Percentiles rank a stretch among this genome's conserved stretches.
Conservation (phyloP, 805 yeast genomes). For the Candida anglica region DNA sequence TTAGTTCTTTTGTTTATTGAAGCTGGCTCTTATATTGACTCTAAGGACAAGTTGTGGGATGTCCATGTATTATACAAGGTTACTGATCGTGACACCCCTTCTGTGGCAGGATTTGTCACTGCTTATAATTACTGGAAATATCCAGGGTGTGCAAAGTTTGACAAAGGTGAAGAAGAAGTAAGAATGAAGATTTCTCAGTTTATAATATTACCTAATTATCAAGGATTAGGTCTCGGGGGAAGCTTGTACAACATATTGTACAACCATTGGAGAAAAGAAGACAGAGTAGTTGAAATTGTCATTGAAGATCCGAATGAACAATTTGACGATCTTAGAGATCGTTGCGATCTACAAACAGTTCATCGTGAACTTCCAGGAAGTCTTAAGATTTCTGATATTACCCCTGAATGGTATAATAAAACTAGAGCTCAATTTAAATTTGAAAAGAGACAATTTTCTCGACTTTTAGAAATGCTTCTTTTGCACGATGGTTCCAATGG, state of each 20-base stretch:
- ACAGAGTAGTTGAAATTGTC: conserved; percentile 61
- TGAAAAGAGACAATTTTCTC: conserved; percentile 72
- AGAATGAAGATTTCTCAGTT: conserved; percentile 87
- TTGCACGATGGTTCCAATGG: conserved; percentile 34
- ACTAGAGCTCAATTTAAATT: conserved; percentile 48
- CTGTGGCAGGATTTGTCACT: conserved; percentile 77
- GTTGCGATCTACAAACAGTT: conserved; percentile 57
- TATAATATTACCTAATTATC: conserved; percentile 79
- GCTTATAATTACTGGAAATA: conserved; percentile 82
- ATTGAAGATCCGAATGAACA: conserved; percentile 94
- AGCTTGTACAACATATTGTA: conserved; percentile 55
- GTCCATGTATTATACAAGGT: conserved; percentile 50
- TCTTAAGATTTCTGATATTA: conserved; percentile 18
- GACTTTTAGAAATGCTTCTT: conserved; percentile 74
- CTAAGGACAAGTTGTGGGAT: conserved; percentile 76
- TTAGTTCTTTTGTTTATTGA: conserved; percentile 84
- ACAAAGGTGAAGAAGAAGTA: conserved; percentile 29
- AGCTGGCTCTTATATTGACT: conserved; percentile 88
- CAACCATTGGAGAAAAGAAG: conserved; percentile 52
- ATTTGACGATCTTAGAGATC: conserved; percentile 87
- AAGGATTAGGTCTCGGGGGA: conserved; percentile 69
- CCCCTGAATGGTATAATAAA: conserved; percentile 35
- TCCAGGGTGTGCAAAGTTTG: conserved; percentile 51
- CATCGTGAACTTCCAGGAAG: conserved; percentile 2
- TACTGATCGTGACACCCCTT: conserved; percentile 16